A percentile compares a stretch with the other conserved stretches of the same genome.
Evolutionary conservation across 257 asterid species (phyloP).

Genomic region (Nyctanthes arbortristis): DNA sequence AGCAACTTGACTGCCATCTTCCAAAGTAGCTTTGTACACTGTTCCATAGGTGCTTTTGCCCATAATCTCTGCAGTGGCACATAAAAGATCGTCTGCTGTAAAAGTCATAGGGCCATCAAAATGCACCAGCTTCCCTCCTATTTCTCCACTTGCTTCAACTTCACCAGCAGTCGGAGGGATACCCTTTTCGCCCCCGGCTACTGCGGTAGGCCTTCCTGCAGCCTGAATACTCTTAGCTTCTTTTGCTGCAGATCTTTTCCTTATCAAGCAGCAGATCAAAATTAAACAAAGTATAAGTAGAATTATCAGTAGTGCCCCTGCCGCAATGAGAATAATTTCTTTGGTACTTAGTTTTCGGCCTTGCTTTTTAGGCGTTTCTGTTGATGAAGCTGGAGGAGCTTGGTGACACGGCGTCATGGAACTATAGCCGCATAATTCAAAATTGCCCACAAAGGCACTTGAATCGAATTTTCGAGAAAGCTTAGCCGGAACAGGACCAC

Average conservation of each 20-base stretch:
- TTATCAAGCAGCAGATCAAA: constrained; percentile 56
- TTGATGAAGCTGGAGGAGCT: constrained; percentile 32
- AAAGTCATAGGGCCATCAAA: constrained; percentile 51
- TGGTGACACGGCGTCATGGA: constrained; percentile 57
- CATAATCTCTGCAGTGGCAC: constrained; percentile 62
- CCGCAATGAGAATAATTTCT: constrained; percentile 74
- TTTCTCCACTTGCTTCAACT: constrained; percentile 36
- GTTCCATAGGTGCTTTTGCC: constrained; percentile 63
- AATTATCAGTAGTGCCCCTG: constrained; percentile 65
- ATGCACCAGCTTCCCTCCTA: constrained; percentile 56
- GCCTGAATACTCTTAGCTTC: constrained; percentile 32
- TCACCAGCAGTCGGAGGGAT: constrained; percentile 41
- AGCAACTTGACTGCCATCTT: constrained; percentile 54
- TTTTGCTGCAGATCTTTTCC: constrained; percentile 53
- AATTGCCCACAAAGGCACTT: constrained; percentile 71
- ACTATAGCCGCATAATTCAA: constrained; percentile 74
- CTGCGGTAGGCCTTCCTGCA: constrained; percentile 24
- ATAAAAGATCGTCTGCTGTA: constrained; percentile 51
- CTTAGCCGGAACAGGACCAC: constrained; percentile 65
- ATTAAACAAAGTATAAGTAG: constrained; percentile 61
- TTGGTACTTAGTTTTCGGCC: constrained; percentile 54
- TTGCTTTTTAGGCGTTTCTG: constrained; percentile 25
- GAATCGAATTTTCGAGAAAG: constrained; percentile 67
- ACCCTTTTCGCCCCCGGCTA: constrained; percentile 40
- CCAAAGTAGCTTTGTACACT: constrained; percentile 50